Evolutionary conservation across 2,329 filamentous ascomycete species (phyloP).

Genomic region (Penicillium polonicum): DNA sequence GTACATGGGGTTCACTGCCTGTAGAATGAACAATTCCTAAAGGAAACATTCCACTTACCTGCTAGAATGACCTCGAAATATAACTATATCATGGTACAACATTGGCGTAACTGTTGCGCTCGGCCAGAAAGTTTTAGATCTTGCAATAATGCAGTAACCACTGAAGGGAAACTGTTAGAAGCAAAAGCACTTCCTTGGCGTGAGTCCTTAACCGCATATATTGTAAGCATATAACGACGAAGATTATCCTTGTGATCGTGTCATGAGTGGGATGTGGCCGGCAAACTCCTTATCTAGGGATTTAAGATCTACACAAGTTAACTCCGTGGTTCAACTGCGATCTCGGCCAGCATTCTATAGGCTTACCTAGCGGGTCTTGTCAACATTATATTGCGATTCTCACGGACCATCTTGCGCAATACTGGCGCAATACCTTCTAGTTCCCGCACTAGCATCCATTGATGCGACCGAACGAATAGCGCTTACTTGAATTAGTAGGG

Average conservation of each 20-base stretch:
- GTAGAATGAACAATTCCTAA: background rate
- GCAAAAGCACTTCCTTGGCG: no score
- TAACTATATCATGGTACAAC: background rate
- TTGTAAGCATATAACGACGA: background rate
- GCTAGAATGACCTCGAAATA: background rate
- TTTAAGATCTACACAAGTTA: no score
- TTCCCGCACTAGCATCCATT: background rate
- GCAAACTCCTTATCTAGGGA: background rate
- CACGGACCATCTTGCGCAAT: conserved; percentile 3
- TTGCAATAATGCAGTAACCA: background rate
- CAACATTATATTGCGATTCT: background rate
- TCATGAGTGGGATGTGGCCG: background rate
- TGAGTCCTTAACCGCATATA: no score
- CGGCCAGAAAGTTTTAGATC: background rate
- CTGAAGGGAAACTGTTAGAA: fast-evolving
- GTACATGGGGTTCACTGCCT: background rate
- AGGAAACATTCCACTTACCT: background rate
- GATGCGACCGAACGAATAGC: background rate
- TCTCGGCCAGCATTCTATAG: background rate
- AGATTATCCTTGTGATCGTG: background rate
- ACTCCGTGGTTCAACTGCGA: background rate
- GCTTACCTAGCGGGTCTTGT: background rate
- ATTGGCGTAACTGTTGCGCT: fast-evolving
- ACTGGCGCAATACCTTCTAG: background rate
- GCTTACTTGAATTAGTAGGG: background rate